Percentiles rank a stretch among this genome's conserved stretches.
Conservation (phyloP, 73 alveolate genomes). For the Tetrahymena borealis region DNA sequence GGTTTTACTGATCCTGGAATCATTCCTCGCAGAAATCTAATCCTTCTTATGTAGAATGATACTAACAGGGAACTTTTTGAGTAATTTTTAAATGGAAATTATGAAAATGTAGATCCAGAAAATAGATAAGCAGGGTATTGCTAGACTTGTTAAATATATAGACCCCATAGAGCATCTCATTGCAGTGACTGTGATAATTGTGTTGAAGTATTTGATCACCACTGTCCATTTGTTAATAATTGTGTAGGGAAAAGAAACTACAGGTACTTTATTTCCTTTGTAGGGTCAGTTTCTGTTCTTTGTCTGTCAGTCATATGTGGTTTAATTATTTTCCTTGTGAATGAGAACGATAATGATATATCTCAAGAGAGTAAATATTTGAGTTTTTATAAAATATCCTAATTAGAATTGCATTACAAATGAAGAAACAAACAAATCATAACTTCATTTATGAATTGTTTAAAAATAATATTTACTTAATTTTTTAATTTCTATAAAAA, state of each 20-base stretch:
- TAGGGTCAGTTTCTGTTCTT: neutral
- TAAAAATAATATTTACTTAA: neutral
- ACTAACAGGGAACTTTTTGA: neutral
- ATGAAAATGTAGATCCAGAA: slow-evolving; percentile 1
- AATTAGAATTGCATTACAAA: neutral
- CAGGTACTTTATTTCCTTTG: slow-evolving; percentile 50
- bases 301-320: neutral
- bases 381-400: neutral
- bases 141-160: slow-evolving; percentile 58
- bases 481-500: neutral
- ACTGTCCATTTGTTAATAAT: slow-evolving; percentile 73
- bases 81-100: slow-evolving; percentile 19
- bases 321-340: neutral
- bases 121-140: slow-evolving; percentile 15
- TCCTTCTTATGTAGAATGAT: slow-evolving; percentile 6
- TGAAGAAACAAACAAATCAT: no score
- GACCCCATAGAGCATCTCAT: slow-evolving; percentile 84
- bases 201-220: slow-evolving; percentile 80
- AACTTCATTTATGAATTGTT: no score
- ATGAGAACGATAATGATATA: neutral
- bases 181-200: slow-evolving; percentile 81
- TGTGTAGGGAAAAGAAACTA: slow-evolving; percentile 85
- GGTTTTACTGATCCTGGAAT: slow-evolving; percentile 49
- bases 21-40: slow-evolving; percentile 43
- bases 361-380: neutral